These are phyloP conservation scores for Capsella rubella DNA, from an alignment of 441 rosid species.

Conservation along the genomic window DNA sequence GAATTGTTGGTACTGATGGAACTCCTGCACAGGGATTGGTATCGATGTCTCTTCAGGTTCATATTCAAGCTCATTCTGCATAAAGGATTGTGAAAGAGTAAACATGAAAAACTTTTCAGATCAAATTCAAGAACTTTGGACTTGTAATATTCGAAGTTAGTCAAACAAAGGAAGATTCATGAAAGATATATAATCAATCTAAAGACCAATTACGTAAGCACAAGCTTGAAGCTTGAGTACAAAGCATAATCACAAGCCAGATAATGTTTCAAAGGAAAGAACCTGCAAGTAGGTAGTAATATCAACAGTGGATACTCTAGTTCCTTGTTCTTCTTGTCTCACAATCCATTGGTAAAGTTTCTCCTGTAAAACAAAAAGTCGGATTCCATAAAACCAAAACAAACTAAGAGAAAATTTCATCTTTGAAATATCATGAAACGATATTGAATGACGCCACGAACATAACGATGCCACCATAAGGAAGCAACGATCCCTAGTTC, in stretches of 20 bases:
- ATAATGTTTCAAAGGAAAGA: conserved; percentile 13
- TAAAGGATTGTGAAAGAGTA: neutral
- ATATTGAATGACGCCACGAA: neutral
- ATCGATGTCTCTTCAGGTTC: conserved; percentile 57
- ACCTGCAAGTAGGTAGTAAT: conserved; percentile 70
- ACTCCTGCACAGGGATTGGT: conserved; percentile 49
- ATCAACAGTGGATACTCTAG: conserved; percentile 59
- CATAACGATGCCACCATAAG: neutral
- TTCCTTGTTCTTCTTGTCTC: conserved; percentile 69
- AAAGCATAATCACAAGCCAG: neutral
- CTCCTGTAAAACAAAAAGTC: conserved; percentile 48
- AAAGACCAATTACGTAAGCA: neutral
- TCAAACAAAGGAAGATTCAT: neutral
- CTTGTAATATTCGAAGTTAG: neutral
- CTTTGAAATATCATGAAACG: neutral
- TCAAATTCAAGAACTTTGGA: conserved; percentile 23
- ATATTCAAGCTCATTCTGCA: conserved; percentile 64
- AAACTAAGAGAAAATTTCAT: neutral
- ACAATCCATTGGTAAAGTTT: conserved; percentile 71
- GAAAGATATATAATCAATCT: conserved; percentile 8
- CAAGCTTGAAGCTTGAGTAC: neutral
- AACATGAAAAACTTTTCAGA: neutral
- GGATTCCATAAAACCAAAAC: conserved; percentile 8
- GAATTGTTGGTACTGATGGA: conserved; percentile 52
- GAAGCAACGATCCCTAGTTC: conserved; percentile 6